These are phyloP conservation scores for Cryptococcus hybrid DNA, from an alignment of 1,284 basidiomycete species.

Conservation along the genomic window DNA sequence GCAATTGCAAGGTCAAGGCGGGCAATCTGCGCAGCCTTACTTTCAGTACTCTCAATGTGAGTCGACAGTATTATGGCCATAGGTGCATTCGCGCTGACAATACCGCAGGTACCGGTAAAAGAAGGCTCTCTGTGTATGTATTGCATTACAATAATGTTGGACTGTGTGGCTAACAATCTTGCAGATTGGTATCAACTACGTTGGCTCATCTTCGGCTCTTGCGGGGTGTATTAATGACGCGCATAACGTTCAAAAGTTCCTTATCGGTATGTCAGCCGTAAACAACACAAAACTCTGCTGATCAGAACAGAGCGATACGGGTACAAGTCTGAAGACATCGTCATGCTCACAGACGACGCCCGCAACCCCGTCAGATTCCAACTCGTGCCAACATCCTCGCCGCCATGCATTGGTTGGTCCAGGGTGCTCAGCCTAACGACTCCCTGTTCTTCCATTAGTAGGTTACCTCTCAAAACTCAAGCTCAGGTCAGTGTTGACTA, in stretches of 20 bases:
- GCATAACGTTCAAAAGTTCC: constrained; percentile 69
- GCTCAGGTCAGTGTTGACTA: not conserved
- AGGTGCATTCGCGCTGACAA: constrained; percentile 1
- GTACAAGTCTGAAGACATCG: constrained; percentile 78
- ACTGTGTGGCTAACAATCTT: not conserved
- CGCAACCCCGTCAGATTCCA: constrained; percentile 62
- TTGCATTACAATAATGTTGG: not conserved
- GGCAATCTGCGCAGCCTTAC: constrained; percentile 58
- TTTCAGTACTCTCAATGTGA: constrained; percentile 81
- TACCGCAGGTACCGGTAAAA: constrained; percentile 59
- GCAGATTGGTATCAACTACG: constrained; percentile 50
- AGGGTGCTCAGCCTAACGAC: constrained; percentile 74
- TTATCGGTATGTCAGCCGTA: constrained; percentile 56
- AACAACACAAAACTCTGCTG: not conserved
- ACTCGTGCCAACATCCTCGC: constrained; percentile 79
- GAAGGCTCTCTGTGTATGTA: constrained; percentile 61
- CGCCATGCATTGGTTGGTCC: constrained; percentile 86
- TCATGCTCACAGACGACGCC: constrained; percentile 79
- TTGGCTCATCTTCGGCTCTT: constrained; percentile 29
- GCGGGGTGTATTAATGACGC: constrained; percentile 87
- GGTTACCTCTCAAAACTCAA: constrained; percentile 3
- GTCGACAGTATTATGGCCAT: constrained; percentile 1
- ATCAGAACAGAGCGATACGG: constrained; percentile 55
- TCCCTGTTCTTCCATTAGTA: constrained; percentile 81
- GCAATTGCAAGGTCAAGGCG: constrained; percentile 57